phyloP scores from a whole-genome alignment of 768 basidiomycete species.

The Suillus discolor region DNA sequence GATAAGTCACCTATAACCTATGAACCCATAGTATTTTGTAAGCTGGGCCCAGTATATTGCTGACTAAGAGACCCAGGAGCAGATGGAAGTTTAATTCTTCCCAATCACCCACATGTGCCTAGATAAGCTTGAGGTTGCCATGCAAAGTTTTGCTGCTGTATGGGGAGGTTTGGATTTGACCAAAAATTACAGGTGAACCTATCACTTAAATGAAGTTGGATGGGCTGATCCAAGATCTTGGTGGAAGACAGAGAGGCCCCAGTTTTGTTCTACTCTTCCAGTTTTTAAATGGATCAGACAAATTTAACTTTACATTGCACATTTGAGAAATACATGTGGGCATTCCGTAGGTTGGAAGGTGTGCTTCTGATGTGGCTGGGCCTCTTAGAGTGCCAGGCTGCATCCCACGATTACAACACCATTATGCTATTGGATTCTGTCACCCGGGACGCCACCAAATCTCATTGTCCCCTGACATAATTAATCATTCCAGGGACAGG shows the following conservation, averaged over 20 bases:
- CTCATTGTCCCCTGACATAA: background rate
- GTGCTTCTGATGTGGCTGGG: background rate
- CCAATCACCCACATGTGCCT: too few relatives aligned
- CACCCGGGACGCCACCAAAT: background rate
- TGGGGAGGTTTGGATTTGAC: background rate
- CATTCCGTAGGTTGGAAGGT: background rate
- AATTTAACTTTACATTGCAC: background rate
- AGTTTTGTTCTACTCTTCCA: background rate
- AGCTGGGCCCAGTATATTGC: too few relatives aligned
- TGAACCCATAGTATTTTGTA: too few relatives aligned
- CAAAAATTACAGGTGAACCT: background rate
- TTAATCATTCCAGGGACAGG: background rate
- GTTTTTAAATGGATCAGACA: too few relatives aligned
- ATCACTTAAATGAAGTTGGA: background rate
- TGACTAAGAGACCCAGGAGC: too few relatives aligned
- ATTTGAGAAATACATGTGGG: background rate
- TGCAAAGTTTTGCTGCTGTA: background rate
- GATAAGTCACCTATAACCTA: too few relatives aligned
- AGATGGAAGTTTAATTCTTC: too few relatives aligned
- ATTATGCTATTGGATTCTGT: background rate
- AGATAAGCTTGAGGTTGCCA: background rate
- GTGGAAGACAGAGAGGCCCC: background rate
- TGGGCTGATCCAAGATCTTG: background rate
- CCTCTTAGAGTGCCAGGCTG: background rate
- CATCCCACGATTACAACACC: background rate